A percentile compares a stretch with the other conserved stretches of the same genome.
phyloP scores from a whole-genome alignment of 345 rosid genomes.

The Eucalyptus rudis region DNA sequence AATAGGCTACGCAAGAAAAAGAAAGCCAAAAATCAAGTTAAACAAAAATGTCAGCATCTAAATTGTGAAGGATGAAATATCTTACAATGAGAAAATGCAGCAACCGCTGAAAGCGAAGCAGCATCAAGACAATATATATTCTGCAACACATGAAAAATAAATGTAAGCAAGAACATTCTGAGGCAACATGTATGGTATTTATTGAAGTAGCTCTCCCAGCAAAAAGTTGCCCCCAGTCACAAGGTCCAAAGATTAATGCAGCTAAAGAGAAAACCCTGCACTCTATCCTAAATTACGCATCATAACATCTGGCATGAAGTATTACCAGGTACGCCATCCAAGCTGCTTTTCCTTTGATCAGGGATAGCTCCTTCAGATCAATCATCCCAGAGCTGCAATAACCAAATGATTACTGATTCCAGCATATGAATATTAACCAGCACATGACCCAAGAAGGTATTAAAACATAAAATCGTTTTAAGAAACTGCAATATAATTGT shows the following conservation, averaged over 20 bases:
- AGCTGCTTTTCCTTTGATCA: constrained; percentile 86
- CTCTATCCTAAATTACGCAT: neutral
- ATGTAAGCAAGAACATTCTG: neutral
- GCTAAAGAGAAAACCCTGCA: neutral
- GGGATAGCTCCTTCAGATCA: constrained; percentile 21
- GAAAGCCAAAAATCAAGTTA: neutral
- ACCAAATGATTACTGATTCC: neutral
- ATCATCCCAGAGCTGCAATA: constrained; percentile 22
- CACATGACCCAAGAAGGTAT: neutral
- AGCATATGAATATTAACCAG: neutral
- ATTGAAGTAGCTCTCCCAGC: neutral
- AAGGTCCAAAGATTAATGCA: neutral
- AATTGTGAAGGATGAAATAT: neutral
- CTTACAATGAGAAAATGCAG: constrained; percentile 72
- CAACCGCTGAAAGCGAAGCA: constrained; percentile 87
- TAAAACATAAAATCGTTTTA: neutral
- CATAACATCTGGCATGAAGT: neutral
- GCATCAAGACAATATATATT: constrained; percentile 84
- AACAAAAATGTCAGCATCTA: neutral
- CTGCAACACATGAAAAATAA: constrained; percentile 11
- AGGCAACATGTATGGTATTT: neutral
- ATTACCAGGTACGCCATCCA: constrained; percentile 92
- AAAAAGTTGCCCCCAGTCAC: neutral
- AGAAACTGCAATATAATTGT: neutral
- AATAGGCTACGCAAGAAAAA: neutral